Percentiles rank a stretch among this genome's conserved stretches.
phyloP scores from a whole-genome alignment of 108 stramenopile genomes.

The Conticribra weissflogii region DNA sequence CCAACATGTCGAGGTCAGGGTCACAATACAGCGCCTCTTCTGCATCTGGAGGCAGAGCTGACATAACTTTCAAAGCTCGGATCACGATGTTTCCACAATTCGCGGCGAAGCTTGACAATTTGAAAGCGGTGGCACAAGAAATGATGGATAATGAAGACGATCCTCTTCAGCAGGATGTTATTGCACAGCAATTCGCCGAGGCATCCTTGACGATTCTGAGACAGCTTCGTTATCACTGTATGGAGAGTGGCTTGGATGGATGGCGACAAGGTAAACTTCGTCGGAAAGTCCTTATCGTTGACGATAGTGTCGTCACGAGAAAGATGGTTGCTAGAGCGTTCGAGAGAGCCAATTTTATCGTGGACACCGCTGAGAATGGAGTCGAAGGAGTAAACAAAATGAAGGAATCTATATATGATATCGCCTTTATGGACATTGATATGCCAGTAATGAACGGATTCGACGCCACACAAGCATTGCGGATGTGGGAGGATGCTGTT shows the following conservation, averaged over 20 bases:
- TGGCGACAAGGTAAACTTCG: conserved; percentile 87
- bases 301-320: conserved; percentile 83
- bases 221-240: conserved; percentile 91
- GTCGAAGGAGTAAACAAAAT: conserved; percentile 86
- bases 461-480: conserved; percentile 82
- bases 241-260: conserved; percentile 89
- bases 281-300: conserved; percentile 87
- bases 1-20: conserved; percentile 31
- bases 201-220: conserved; percentile 87
- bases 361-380: conserved; percentile 89
- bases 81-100: conserved; percentile 88
- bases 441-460: conserved; percentile 96
- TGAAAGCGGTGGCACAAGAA: conserved; percentile 79
- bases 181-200: conserved; percentile 86
- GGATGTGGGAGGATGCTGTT: conserved; percentile 85
- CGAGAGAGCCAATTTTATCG: conserved; percentile 88
- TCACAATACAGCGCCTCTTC: conserved; percentile 14
- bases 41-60: conserved; percentile 6
- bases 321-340: conserved; percentile 86
- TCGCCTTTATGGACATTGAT: conserved; percentile 96
- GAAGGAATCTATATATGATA: conserved; percentile 89
- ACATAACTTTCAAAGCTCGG: conserved; percentile 56
- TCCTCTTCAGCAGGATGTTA: conserved; percentile 79
- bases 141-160: conserved; percentile 85
- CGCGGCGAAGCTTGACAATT: conserved; percentile 74